A percentile compares a stretch with the other conserved stretches of the same genome.
Evolutionary conservation across 495 filamentous ascomycete species (phyloP).

Genomic region (Apiosordaria backusii): DNA sequence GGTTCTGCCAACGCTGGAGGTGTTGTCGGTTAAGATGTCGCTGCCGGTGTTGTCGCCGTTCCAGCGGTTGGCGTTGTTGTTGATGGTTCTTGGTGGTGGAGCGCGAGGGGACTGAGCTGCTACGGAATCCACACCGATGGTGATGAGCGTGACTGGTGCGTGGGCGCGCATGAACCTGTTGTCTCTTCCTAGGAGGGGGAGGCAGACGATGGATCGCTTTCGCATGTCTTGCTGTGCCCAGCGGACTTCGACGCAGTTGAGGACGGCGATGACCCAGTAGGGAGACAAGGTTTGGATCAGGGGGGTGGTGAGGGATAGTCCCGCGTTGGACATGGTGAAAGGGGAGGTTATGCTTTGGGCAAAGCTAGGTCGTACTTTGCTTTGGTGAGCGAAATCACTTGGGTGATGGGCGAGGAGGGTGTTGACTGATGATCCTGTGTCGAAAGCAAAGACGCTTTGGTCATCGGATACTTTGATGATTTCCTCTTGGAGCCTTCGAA

Average conservation of each 20-base stretch:
- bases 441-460: constrained; percentile 33
- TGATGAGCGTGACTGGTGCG: constrained; percentile 21
- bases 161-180: constrained; percentile 27
- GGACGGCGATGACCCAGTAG: constrained; percentile 28
- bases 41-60: background rate
- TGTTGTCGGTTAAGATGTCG: background rate
- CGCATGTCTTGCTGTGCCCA: background rate
- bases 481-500: constrained; percentile 30
- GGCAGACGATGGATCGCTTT: constrained; percentile 16
- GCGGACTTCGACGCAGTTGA: constrained; percentile 28
- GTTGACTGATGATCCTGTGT: background rate
- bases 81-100: background rate
- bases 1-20: background rate
- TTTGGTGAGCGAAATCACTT: constrained; percentile 9
- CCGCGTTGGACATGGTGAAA: constrained; percentile 29
- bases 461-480: constrained; percentile 21
- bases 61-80: background rate
- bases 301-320: constrained; percentile 25
- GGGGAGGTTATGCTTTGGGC: constrained; percentile 19
- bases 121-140: constrained; percentile 12
- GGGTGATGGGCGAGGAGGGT: constrained; percentile 28
- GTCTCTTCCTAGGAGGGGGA: constrained; percentile 29
- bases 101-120: background rate
- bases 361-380: constrained; percentile 16
- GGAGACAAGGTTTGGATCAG: constrained; percentile 28